Evolutionary conservation across 106 monocot genomes (phyloP).

Genomic region (Xerophyta viscosa): DNA sequence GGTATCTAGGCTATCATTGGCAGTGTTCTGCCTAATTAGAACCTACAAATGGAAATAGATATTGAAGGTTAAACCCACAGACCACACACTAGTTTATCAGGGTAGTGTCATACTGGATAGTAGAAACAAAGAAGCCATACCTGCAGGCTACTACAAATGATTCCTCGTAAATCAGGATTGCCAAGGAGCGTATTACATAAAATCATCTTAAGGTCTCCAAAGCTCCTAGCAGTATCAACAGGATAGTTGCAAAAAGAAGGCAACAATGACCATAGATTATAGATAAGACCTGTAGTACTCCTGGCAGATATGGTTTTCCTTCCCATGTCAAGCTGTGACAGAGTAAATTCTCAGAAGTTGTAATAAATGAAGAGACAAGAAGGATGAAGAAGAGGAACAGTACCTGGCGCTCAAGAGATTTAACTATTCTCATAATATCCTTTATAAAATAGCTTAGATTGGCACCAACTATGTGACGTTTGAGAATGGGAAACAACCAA

Average conservation of each 20-base stretch:
- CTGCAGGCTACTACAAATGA: conserved; percentile 85
- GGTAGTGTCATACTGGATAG: no score
- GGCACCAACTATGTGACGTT: conserved; percentile 80
- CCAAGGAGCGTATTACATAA: conserved; percentile 48
- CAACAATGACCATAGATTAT: conserved; percentile 84
- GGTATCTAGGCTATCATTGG: conserved; percentile 13
- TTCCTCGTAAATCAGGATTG: conserved; percentile 67
- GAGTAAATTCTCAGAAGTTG: conserved; percentile 2
- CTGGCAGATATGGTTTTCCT: conserved; percentile 63
- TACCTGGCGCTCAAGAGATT: conserved; percentile 32
- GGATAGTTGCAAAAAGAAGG: conserved; percentile 93
- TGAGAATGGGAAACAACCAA: conserved; percentile 83
- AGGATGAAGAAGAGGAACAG: background rate
- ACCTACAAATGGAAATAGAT: conserved; percentile 33
- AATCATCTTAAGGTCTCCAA: conserved; percentile 41
- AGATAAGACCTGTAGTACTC: conserved; percentile 55
- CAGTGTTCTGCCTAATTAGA: conserved; percentile 76
- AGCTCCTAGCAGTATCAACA: conserved; percentile 50
- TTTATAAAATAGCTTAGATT: conserved; percentile 51
- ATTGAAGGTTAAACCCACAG: no score
- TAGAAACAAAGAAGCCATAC: no score
- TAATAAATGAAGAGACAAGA: conserved; percentile 1
- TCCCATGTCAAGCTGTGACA: conserved; percentile 52
- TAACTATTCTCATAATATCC: conserved; percentile 33
- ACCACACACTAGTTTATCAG: no score